These are phyloP conservation scores for Protea cynaroides DNA, from an alignment of 164 flowering plant species.

Conservation along the genomic window DNA sequence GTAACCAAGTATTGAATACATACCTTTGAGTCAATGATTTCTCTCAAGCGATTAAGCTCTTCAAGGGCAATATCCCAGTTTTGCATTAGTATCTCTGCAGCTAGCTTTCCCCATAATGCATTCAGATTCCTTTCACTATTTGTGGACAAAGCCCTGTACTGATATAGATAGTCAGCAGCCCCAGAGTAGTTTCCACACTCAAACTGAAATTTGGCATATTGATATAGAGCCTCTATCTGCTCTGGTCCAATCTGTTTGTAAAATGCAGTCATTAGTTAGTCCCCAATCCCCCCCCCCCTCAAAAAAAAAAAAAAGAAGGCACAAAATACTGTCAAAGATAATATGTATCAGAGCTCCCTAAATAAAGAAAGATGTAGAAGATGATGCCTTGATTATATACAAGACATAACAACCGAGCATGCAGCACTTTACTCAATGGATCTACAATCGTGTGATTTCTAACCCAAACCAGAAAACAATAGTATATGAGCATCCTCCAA, in stretches of 20 bases:
- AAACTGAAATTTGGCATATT: conserved; percentile 95
- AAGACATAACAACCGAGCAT: no score
- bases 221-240: conserved; percentile 93
- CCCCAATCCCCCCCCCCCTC: not conserved
- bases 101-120: conserved; percentile 97
- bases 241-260: conserved; percentile 80
- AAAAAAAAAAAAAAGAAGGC: no score
- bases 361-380: no score
- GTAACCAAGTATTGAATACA: not conserved
- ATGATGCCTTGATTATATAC: no score
- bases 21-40: conserved; percentile 91
- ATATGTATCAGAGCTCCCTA: no score
- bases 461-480: no score
- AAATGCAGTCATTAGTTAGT: conserved; percentile 3
- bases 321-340: no score
- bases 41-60: conserved; percentile 84
- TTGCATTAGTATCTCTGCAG: conserved; percentile 95
- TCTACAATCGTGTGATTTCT: no score
- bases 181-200: conserved; percentile 99
- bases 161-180: conserved; percentile 92
- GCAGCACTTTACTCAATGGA: no score
- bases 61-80: conserved; percentile 97
- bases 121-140: conserved; percentile 81
- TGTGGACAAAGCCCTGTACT: conserved; percentile 78
- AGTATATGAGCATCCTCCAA: no score